Evolutionary conservation across 2,329 filamentous ascomycete species (phyloP), one percentile per base, ranked within the genome.

Genomic region (Orbilia javanica): DNA sequence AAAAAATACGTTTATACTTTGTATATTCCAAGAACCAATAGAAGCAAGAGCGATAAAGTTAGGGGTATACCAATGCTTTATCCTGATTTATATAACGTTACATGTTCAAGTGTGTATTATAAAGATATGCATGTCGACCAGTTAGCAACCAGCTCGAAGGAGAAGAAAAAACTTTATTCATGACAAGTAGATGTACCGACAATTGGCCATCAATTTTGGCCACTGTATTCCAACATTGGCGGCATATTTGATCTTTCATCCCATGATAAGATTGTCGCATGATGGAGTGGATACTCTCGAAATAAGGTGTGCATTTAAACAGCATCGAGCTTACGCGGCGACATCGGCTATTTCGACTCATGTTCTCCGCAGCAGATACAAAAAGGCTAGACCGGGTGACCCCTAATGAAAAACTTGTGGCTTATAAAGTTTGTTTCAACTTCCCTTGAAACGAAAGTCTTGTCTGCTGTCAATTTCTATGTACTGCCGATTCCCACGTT

Each of bases 291-390:
- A 20, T 60, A n/a, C 55, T 1, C 10, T 42, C 7, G 55, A 60
- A 42, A 39, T 57, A 31, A 42, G 15, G 20, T n/a, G 34, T 10
- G 18, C 20, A 18, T 15, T 42, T 31, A 1, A n/a, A 42, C 18
- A 42, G 5, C 34, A 42, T 25, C 8, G 46, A 63, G 67, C 42
- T 71, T 31, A 71, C 67, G 67, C 67, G 55, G 67, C 67, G 53
- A 42, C 20, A 31, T 63, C 44, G 44, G 46, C 22, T 53, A 53
- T 8, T 44, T 71, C 29, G 6, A 53, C 46, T 42, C 4, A 3
- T 18, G 18, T 25, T 31, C 18, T n/a, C 11, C 1, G 31, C 5
- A 13, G 15, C 22, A 53, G 15, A 39, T 39, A 52, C 29, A 66
- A 22, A n/a, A 25, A 39, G 55, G 55, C n/a, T 57, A 57, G 25